These are phyloP conservation scores for Biscogniauxia sp. DNA, from an alignment of 2,329 filamentous ascomycete genomes.

Conservation along the genomic window DNA sequence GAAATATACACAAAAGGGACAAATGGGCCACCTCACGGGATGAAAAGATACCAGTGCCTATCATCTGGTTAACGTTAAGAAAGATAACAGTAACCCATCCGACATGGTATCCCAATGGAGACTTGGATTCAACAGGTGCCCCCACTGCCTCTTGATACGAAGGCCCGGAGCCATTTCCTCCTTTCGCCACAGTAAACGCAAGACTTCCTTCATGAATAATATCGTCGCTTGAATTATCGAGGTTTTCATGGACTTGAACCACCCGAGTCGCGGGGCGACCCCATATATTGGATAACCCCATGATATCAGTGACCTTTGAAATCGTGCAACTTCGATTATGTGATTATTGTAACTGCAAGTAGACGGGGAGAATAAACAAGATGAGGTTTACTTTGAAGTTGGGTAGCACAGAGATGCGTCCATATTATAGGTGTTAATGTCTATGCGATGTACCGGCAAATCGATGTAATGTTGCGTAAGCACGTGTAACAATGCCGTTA, in stretches of 20 bases:
- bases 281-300: constrained; percentile 26
- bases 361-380: too few relatives aligned
- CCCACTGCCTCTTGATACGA: constrained; percentile 59
- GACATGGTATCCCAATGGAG: constrained; percentile 60
- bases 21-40: constrained; percentile 18
- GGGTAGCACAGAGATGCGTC: background rate
- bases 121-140: constrained; percentile 57
- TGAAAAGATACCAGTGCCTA: constrained; percentile 60
- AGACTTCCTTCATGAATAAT: constrained; percentile 29
- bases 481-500: background rate
- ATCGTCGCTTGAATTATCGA: constrained; percentile 18
- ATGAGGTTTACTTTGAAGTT: background rate
- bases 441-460: background rate
- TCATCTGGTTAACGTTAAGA: constrained; percentile 59
- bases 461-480: background rate
- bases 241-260: constrained; percentile 6
- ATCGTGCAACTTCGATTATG: background rate
- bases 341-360: background rate
- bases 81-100: constrained; percentile 55
- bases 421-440: background rate
- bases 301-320: constrained; percentile 1
- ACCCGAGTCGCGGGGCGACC: constrained; percentile 8
- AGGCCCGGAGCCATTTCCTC: constrained; percentile 42
- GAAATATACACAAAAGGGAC: background rate
- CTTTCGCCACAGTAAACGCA: constrained; percentile 26